Percentiles rank a stretch among this genome's conserved stretches.
phyloP scores from a whole-genome alignment of 108 stramenopile genomes.

The Chaetoceros tenuissimus region DNA sequence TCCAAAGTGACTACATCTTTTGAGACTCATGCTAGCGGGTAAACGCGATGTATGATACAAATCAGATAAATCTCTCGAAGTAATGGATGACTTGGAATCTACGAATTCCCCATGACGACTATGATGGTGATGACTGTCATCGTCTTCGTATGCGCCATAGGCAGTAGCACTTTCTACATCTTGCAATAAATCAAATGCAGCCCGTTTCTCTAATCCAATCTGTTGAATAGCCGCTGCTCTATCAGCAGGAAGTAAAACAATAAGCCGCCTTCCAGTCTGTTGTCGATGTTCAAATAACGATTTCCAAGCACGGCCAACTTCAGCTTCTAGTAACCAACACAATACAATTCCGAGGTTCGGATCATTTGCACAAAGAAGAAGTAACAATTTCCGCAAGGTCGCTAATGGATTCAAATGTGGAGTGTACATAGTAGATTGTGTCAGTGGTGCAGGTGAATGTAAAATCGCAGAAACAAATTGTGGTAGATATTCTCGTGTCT shows the following conservation, averaged over 20 bases:
- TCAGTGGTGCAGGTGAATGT: constrained; percentile 56
- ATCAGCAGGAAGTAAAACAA: constrained; percentile 74
- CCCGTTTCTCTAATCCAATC: constrained; percentile 68
- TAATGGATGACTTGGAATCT: no score
- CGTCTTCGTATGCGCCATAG: constrained; percentile 30
- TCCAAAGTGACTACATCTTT: constrained; percentile 78
- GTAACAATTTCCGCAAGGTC: constrained; percentile 49
- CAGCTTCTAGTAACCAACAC: constrained; percentile 86
- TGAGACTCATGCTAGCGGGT: constrained; percentile 57
- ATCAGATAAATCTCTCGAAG: not conserved
- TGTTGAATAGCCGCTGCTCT: constrained; percentile 70
- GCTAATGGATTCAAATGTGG: constrained; percentile 62
- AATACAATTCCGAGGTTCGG: constrained; percentile 76
- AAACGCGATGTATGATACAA: constrained; percentile 9
- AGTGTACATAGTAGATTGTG: constrained; percentile 10
- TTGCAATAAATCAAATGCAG: constrained; percentile 79
- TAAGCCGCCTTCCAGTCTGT: constrained; percentile 72
- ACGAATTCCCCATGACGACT: not conserved
- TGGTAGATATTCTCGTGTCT: constrained; percentile 62
- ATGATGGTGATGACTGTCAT: not conserved
- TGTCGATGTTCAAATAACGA: constrained; percentile 77
- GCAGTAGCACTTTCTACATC: constrained; percentile 83
- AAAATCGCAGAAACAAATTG: constrained; percentile 76
- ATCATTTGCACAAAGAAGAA: constrained; percentile 54
- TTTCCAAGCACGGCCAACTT: constrained; percentile 85